Percentiles rank a stretch among this genome's conserved stretches.
Evolutionary conservation across 805 yeast genomes (phyloP).

Genomic region (Ogataea pini): DNA sequence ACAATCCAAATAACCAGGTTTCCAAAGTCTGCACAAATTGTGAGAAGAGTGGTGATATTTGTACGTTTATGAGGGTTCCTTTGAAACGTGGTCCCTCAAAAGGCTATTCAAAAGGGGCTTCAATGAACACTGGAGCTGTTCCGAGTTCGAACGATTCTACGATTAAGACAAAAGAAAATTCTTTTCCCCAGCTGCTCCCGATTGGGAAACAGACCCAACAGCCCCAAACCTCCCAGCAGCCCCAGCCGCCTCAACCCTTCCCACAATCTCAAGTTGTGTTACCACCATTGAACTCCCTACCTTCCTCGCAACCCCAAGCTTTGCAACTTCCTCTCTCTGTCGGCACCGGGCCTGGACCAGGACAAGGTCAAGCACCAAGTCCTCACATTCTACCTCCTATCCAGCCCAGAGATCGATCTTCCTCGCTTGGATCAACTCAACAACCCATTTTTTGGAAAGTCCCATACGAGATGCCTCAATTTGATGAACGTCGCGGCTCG

Average conservation of each 20-base stretch:
- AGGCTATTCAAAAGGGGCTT: slow-evolving; percentile 46
- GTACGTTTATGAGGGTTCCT: slow-evolving; percentile 72
- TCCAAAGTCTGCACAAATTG: slow-evolving; percentile 63
- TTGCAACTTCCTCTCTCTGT: slow-evolving; percentile 1
- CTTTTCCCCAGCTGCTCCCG: slow-evolving; percentile 14
- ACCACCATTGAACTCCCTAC: slow-evolving; percentile 28
- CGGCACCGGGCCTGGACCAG: background rate
- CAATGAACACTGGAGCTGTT: no score
- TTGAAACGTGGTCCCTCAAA: slow-evolving; percentile 79
- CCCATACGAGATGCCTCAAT: slow-evolving; percentile 55
- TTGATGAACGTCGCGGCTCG: slow-evolving; percentile 39
- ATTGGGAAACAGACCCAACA: slow-evolving; percentile 16
- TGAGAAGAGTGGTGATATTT: slow-evolving; percentile 54
- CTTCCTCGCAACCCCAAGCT: slow-evolving; percentile 8
- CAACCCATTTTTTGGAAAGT: slow-evolving; percentile 56
- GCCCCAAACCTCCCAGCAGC: slow-evolving; percentile 8
- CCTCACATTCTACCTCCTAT: slow-evolving; percentile 25
- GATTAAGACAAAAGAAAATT: background rate
- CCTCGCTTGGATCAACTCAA: slow-evolving; percentile 17
- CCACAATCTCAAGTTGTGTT: slow-evolving; percentile 22
- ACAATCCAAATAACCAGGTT: slow-evolving; percentile 45
- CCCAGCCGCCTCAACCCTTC: slow-evolving; percentile 9
- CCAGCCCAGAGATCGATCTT: slow-evolving; percentile 23
- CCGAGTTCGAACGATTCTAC: slow-evolving; percentile 39
- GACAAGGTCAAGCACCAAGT: no score